Conservation (phyloP, 768 basidiomycete species). For the Psilocybe sp. region DNA sequence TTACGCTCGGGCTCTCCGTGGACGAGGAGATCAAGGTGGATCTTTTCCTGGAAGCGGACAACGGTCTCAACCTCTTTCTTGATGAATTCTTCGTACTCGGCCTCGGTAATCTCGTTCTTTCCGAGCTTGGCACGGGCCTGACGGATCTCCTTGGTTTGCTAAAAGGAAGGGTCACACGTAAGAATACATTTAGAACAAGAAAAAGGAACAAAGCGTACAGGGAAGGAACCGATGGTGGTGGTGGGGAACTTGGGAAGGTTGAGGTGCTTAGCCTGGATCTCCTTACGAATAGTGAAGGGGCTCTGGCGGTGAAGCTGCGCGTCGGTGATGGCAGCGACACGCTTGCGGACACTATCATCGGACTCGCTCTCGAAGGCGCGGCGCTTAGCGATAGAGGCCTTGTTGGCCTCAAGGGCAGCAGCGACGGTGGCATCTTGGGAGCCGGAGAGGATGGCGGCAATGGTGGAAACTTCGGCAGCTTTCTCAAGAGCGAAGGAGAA, state of each 20-base stretch:
- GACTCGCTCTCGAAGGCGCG: slow-evolving; percentile 93
- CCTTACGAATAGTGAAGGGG: slow-evolving; percentile 83
- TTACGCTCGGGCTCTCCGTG: slow-evolving; percentile 99
- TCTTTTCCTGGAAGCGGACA: slow-evolving; percentile 95
- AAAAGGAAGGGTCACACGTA: slow-evolving; percentile 16
- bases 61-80: slow-evolving; percentile 94
- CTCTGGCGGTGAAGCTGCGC: slow-evolving; percentile 86
- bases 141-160: slow-evolving; percentile 99
- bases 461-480: slow-evolving; percentile 81
- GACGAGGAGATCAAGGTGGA: slow-evolving; percentile 94
- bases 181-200: background rate
- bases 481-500: slow-evolving; percentile 99
- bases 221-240: slow-evolving; percentile 98
- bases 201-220: slow-evolving; percentile 44
- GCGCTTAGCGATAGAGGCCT: slow-evolving; percentile 85
- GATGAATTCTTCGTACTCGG: slow-evolving; percentile 95
- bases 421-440: slow-evolving; percentile 74
- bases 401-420: slow-evolving; percentile 84
- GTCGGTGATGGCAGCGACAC: slow-evolving; percentile 87
- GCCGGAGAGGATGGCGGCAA: slow-evolving; percentile 83
- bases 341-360: slow-evolving; percentile 92
- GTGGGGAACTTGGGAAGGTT: slow-evolving; percentile 96
- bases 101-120: slow-evolving; percentile 85
- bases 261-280: slow-evolving; percentile 84
- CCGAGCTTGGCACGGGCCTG: slow-evolving; percentile 91